Percentiles rank a stretch among this genome's conserved stretches.
Conservation (phyloP, 2,329 filamentous ascomycete genomes). For the Fusarium nanum region DNA sequence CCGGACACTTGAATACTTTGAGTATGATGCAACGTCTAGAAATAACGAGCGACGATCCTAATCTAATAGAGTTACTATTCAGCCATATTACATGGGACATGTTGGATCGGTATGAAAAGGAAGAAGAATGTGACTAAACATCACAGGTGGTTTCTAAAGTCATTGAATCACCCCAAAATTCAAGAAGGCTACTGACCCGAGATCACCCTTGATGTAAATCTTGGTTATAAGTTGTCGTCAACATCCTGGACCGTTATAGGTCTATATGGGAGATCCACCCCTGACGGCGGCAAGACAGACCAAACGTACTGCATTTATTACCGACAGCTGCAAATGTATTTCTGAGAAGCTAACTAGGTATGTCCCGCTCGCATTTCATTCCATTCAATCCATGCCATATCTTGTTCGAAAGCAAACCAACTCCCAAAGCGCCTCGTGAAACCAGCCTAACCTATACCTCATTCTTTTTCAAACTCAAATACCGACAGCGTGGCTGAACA, state of each 20-base stretch:
- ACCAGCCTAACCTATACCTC: background rate
- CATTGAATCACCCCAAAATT: background rate
- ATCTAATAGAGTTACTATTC: too few species aligned
- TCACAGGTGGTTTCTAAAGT: background rate
- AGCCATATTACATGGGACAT: too few species aligned
- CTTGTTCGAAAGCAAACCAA: constrained; percentile 18
- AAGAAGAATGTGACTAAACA: background rate
- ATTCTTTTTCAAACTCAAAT: constrained; percentile 48
- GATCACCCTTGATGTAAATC: background rate
- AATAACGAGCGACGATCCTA: too few species aligned
- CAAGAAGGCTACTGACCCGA: background rate
- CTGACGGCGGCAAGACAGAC: background rate
- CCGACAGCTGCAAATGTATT: background rate
- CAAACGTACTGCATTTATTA: background rate
- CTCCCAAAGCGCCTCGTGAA: constrained; percentile 32
- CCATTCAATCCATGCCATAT: constrained; percentile 2
- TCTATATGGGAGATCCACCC: background rate
- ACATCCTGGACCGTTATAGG: background rate
- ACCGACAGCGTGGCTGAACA: constrained; percentile 83
- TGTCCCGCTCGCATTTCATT: background rate
- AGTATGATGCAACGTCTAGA: background rate
- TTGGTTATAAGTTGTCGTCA: background rate
- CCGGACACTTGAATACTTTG: background rate
- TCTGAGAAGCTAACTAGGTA: constrained; percentile 8
- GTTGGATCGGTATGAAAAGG: background rate